Conservation (phyloP, 306 rosid species). For the Hippophae rhamnoides region DNA sequence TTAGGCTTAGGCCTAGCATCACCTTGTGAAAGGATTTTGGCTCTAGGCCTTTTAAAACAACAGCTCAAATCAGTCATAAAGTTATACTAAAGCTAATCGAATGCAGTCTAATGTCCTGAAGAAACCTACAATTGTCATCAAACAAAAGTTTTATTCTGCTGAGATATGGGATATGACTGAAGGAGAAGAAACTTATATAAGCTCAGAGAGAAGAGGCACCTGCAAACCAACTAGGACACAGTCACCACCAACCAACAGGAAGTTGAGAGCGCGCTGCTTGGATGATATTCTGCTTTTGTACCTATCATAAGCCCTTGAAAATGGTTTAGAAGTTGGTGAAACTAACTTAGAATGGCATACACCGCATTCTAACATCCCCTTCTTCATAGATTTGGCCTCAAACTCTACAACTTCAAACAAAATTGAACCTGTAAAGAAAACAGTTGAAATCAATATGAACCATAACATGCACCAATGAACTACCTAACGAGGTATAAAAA, state of each 20-base stretch:
- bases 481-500: not conserved
- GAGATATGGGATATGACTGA: conserved; percentile 1
- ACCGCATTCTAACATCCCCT: conserved; percentile 86
- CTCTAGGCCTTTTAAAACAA: not conserved
- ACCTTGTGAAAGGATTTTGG: no score
- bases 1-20: no score
- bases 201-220: conserved; percentile 35
- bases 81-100: not conserved
- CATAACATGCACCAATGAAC: not conserved
- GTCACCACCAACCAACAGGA: conserved; percentile 81
- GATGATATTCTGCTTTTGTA: conserved; percentile 69
- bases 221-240: conserved; percentile 89
- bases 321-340: conserved; percentile 45
- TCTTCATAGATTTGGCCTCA: conserved; percentile 38
- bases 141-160: not conserved
- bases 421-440: conserved; percentile 37
- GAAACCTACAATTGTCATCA: no score
- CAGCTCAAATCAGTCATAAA: not conserved
- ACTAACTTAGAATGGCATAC: conserved; percentile 87
- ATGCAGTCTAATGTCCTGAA: not conserved
- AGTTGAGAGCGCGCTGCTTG: conserved; percentile 73
- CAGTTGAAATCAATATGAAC: conserved; percentile 5
- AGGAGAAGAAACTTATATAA: not conserved
- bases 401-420: conserved; percentile 21
- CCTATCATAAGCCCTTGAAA: conserved; percentile 78